A percentile compares a stretch with the other conserved stretches of the same genome.
Evolutionary conservation across 2,329 filamentous ascomycete genomes (phyloP).

Genomic region (Cephalotrichum gorgonifer): DNA sequence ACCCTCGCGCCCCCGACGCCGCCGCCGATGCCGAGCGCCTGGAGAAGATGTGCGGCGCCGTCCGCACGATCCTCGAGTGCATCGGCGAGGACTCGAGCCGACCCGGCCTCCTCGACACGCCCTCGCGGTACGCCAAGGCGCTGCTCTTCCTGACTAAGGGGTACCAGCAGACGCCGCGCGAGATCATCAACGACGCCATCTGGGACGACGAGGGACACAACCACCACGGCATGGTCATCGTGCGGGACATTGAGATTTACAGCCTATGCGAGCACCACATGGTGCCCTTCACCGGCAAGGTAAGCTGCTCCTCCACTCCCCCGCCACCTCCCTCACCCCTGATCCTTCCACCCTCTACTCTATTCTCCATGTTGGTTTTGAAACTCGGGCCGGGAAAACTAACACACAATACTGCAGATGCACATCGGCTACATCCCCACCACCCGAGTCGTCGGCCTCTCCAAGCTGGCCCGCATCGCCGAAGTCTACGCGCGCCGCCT

Average conservation of each 20-base stretch:
- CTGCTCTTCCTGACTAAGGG: constrained; percentile 94
- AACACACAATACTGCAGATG: constrained; percentile 53
- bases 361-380: background rate
- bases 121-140: constrained; percentile 85
- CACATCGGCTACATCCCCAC: constrained; percentile 97
- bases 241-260: constrained; percentile 94
- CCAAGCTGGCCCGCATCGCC: constrained; percentile 88
- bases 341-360: background rate
- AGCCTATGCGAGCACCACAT: constrained; percentile 95
- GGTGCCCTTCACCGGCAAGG: constrained; percentile 92
- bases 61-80: constrained; percentile 57
- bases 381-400: background rate
- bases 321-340: background rate
- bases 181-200: constrained; percentile 87
- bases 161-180: constrained; percentile 86
- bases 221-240: constrained; percentile 94
- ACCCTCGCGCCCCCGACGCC: constrained; percentile 9
- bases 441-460: constrained; percentile 85
- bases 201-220: constrained; percentile 76
- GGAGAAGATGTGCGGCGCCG: constrained; percentile 49
- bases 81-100: constrained; percentile 58
- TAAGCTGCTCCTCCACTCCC: constrained; percentile 22
- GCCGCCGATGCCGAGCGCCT: constrained; percentile 41
- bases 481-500: constrained; percentile 93
- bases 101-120: constrained; percentile 56